phyloP scores from a whole-genome alignment of 495 filamentous ascomycete species.

The Haplographium delicatum region DNA sequence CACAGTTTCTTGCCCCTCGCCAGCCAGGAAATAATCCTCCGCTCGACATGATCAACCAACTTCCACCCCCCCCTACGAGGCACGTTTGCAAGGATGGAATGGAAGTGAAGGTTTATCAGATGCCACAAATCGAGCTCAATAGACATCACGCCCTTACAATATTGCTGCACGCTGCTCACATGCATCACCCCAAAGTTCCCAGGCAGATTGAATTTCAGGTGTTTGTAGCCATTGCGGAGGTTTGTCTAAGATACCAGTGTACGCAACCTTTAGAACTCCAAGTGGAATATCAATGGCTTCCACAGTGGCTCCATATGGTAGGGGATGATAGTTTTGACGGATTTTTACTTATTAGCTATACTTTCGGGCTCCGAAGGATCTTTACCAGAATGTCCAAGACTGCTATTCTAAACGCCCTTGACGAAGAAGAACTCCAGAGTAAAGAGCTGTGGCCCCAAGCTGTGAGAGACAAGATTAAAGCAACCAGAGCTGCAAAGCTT shows the following conservation, averaged over 20 bases:
- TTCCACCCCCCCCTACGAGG: constrained; percentile 28
- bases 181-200: constrained; percentile 35
- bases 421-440: constrained; percentile 23
- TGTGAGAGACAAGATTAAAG: constrained; percentile 31
- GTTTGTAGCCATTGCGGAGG: constrained; percentile 37
- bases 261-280: constrained; percentile 33
- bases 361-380: constrained; percentile 32
- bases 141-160: constrained; percentile 29
- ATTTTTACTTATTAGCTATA: constrained; percentile 35
- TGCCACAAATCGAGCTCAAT: constrained; percentile 37
- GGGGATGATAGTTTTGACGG: constrained; percentile 29
- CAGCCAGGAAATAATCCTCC: background rate
- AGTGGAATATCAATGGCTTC: constrained; percentile 38
- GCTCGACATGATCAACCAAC: constrained; percentile 23
- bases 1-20: constrained; percentile 28
- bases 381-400: constrained; percentile 34
- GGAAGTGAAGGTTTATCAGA: constrained; percentile 31
- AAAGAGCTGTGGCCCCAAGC: constrained; percentile 27
- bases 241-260: constrained; percentile 34
- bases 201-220: constrained; percentile 30
- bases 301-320: constrained; percentile 30
- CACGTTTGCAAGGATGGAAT: constrained; percentile 29
- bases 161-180: constrained; percentile 38
- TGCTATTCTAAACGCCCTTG: constrained; percentile 31
- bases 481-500: constrained; percentile 31